phyloP scores from a whole-genome alignment of 495 filamentous ascomycete genomes.

The Hypoxylon subgilvum region DNA sequence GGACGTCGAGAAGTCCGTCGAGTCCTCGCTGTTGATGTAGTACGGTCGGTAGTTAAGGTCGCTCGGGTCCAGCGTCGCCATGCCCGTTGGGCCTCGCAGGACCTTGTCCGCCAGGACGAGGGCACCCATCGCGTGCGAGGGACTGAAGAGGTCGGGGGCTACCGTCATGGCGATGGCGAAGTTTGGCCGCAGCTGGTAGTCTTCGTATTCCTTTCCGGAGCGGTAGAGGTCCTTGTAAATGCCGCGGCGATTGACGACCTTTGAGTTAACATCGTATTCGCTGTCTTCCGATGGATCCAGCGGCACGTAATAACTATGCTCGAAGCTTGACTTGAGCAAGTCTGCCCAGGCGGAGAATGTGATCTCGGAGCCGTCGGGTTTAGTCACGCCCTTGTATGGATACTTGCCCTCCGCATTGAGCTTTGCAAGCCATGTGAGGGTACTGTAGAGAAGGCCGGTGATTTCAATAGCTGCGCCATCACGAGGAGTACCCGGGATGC shows the following conservation, averaged over 20 bases:
- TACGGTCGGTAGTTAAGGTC: conserved; percentile 92
- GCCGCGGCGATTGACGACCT: conserved; percentile 82
- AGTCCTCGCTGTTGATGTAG: conserved; percentile 95
- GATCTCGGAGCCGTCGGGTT: conserved; percentile 63
- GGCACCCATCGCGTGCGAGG: conserved; percentile 74
- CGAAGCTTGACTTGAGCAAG: conserved; percentile 84
- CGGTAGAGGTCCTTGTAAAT: conserved; percentile 98
- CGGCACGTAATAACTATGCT: conserved; percentile 88
- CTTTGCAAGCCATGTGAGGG: conserved; percentile 75
- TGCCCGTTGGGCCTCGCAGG: conserved; percentile 85
- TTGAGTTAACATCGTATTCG: conserved; percentile 79
- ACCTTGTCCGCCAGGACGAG: conserved; percentile 78
- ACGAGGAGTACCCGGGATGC: conserved; percentile 91
- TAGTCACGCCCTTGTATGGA: conserved; percentile 71
- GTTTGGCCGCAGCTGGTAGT: conserved; percentile 94
- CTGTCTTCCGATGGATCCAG: conserved; percentile 67
- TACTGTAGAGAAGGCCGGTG: conserved; percentile 88
- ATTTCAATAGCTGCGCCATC: conserved; percentile 97
- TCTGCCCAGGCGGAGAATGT: conserved; percentile 81
- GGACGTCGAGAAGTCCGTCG: conserved; percentile 80
- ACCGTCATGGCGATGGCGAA: conserved; percentile 96
- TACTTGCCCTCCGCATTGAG: conserved; percentile 72
- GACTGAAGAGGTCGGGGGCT: conserved; percentile 84
- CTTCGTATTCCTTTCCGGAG: conserved; percentile 92
- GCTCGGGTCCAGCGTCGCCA: conserved; percentile 91